These are phyloP conservation scores for Curvularia verruculosa DNA, from an alignment of 2,329 filamentous ascomycete species.

Conservation along the genomic window DNA sequence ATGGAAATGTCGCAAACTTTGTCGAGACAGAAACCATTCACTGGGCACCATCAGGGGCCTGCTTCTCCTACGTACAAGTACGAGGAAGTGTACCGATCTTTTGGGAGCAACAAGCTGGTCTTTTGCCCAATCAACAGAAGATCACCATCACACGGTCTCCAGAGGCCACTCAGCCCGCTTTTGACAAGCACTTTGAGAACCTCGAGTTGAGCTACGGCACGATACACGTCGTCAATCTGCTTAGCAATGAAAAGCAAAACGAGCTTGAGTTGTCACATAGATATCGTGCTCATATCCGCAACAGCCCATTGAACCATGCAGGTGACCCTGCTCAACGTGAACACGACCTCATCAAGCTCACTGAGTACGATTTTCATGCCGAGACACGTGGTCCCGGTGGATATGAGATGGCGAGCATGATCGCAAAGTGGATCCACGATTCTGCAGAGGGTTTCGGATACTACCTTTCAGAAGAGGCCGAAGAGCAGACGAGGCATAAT, in stretches of 20 bases:
- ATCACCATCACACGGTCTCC: slow-evolving; percentile 86
- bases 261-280: slow-evolving; percentile 82
- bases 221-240: slow-evolving; percentile 88
- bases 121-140: slow-evolving; percentile 92
- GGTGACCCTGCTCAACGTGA: slow-evolving; percentile 63
- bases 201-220: slow-evolving; percentile 86
- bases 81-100: slow-evolving; percentile 94
- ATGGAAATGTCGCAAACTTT: slow-evolving; percentile 97
- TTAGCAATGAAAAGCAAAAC: slow-evolving; percentile 86
- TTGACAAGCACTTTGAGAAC: slow-evolving; percentile 92
- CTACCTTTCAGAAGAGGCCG: slow-evolving; percentile 77
- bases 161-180: slow-evolving; percentile 91
- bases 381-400: slow-evolving; percentile 86
- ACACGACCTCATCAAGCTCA: slow-evolving; percentile 76
- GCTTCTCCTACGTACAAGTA: slow-evolving; percentile 93
- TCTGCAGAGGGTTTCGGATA: slow-evolving; percentile 92
- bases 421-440: slow-evolving; percentile 75
- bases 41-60: slow-evolving; percentile 76
- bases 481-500: slow-evolving; percentile 57
- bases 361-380: slow-evolving; percentile 95
- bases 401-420: slow-evolving; percentile 88
- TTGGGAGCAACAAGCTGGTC: slow-evolving; percentile 90
- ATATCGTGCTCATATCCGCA: slow-evolving; percentile 77
- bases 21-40: slow-evolving; percentile 97
- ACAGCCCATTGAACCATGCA: slow-evolving; percentile 72